Evolutionary conservation across 2,329 filamentous ascomycete genomes (phyloP), one percentile per base, ranked within the genome.

Genomic region (Huntiella bhutanensis): DNA sequence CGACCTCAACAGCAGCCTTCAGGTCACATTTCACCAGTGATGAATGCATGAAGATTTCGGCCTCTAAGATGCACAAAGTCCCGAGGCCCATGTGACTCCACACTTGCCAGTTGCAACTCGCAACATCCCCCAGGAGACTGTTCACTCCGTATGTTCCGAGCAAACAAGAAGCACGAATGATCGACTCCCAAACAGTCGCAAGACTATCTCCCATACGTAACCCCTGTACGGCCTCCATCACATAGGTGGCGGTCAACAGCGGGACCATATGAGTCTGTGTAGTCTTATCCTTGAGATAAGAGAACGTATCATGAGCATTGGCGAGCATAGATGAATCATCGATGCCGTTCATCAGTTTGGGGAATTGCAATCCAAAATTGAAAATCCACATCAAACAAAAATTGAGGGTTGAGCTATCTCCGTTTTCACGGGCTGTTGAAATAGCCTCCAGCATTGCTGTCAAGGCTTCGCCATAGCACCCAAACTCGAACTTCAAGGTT

Each of bases 371-470:
- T n/a, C 80, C 82, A 54, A 95, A 92, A 57, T 95, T 85, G 56
- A 92, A 92, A 2, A 96, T 69, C 91, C 91, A 98, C 57, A 86
- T 93, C 51, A 98, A 73, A 32, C 86, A 83, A 62, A 93, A 96
- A 60, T 95, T 96, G 48, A 98, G 69, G 57, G 91, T 96, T 3
- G 75, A 78, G 68, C 85, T 83, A 57, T 98, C 91, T 53, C 86
- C 80, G 54, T 92, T 93, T 60, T 96, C 91, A 51, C 88, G 70
- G 1, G 91, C 91, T n/a, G 86, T 93, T 0, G 87, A 80, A 33
- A 98, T 86, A 0, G 88, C 87, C 60, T 96, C 91, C 38, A 93
- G 77, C 77, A 98, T 94, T 10, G 88, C 83, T 8, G 84, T 75
- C n/a, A 96, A 73, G 4, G 88, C 88, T 62, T 96, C 87, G 36